These are phyloP conservation scores for Pelargonium fulgidum DNA, from an alignment of 441 rosid species.

Conservation along the genomic window DNA sequence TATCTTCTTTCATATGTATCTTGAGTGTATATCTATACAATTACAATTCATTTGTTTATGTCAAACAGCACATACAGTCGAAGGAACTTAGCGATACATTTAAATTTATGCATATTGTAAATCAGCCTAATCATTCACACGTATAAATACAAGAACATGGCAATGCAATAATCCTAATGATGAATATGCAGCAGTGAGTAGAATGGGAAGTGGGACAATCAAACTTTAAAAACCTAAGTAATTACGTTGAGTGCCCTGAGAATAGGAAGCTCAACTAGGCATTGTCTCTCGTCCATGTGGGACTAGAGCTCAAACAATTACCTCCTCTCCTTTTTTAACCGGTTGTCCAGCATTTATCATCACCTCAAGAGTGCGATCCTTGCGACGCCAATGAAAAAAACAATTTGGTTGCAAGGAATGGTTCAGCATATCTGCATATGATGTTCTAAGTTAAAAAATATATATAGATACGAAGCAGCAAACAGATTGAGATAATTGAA, in stretches of 20 bases:
- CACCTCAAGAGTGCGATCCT: constrained; percentile 93
- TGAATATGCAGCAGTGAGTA: neutral
- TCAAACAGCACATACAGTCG: too few species aligned
- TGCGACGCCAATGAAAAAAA: constrained; percentile 86
- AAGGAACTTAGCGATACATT: neutral
- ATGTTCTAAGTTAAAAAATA: constrained; percentile 11
- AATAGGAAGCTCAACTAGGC: neutral
- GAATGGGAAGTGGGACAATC: neutral
- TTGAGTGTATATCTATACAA: too few species aligned
- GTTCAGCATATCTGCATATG: constrained; percentile 76
- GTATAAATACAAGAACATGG: neutral
- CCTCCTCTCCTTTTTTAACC: constrained; percentile 81
- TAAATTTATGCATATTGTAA: neutral
- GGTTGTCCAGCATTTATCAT: constrained; percentile 87
- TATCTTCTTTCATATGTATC: too few species aligned
- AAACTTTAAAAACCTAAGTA: neutral
- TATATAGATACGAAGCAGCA: neutral
- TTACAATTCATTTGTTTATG: too few species aligned
- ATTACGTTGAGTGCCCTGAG: neutral
- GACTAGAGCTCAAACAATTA: constrained; percentile 20
- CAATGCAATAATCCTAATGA: neutral
- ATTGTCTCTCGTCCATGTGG: neutral
- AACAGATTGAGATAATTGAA: neutral
- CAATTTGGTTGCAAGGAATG: constrained; percentile 85
- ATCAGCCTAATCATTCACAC: neutral